Conservation (phyloP, 2,329 filamentous ascomycete genomes). For the Alternaria novae-zelandiae region DNA sequence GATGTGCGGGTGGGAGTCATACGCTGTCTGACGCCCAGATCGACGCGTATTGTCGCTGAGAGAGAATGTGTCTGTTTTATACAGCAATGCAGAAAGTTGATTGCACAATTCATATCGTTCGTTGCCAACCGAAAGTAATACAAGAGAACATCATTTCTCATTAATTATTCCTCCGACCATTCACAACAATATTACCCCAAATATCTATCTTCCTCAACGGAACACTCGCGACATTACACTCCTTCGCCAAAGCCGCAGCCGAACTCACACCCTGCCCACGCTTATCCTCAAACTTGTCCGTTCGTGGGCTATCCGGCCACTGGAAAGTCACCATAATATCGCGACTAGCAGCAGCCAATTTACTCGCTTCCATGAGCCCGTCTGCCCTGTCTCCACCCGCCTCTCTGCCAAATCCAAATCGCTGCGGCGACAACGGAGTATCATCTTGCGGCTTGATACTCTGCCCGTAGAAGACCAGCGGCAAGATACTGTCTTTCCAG, state of each 20-base stretch:
- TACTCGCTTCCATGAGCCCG: not conserved
- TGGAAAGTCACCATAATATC: not conserved
- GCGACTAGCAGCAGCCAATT: not conserved
- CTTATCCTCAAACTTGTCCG: not conserved
- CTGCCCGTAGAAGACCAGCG: not conserved
- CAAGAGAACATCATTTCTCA: not conserved
- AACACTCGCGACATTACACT: not conserved
- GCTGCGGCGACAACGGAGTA: not conserved
- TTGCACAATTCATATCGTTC: not conserved
- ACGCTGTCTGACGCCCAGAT: not conserved
- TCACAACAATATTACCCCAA: not conserved
- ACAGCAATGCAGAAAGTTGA: not conserved
- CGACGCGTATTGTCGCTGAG: conserved; percentile 5
- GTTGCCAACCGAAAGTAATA: rapidly evolving
- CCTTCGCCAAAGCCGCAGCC: not conserved
- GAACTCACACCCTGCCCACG: not conserved
- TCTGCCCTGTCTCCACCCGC: not conserved
- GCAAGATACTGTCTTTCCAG: not conserved
- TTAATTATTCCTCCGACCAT: not conserved
- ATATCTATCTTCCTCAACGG: not conserved
- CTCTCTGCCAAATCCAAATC: not conserved
- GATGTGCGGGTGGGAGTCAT: conserved; percentile 63
- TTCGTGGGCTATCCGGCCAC: not conserved
- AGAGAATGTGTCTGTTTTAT: not conserved
- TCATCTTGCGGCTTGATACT: not conserved